These are phyloP conservation scores for Sporopachydermia quercuum DNA, from an alignment of 805 yeast species.

Conservation along the genomic window DNA sequence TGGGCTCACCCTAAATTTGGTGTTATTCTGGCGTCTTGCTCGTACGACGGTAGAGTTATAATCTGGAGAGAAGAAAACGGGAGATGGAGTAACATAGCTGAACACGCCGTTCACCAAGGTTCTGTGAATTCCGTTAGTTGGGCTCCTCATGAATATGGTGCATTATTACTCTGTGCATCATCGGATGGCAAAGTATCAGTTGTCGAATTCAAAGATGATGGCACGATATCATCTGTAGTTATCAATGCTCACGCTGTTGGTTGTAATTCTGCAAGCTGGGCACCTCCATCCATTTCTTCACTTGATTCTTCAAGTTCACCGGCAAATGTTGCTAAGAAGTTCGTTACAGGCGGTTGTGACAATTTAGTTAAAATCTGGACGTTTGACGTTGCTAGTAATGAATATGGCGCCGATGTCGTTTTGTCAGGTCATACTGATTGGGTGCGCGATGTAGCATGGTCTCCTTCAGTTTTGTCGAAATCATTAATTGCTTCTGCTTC, in stretches of 20 bases:
- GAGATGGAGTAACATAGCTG: slow-evolving; percentile 76
- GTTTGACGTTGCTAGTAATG: slow-evolving; percentile 36
- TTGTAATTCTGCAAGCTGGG: slow-evolving; percentile 92
- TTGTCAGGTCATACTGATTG: slow-evolving; percentile 91
- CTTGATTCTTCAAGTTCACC: neutral
- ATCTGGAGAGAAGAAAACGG: slow-evolving; percentile 92
- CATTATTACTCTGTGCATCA: slow-evolving; percentile 77
- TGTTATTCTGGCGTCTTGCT: slow-evolving; percentile 82
- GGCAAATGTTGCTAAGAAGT: slow-evolving; percentile 14
- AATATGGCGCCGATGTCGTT: slow-evolving; percentile 57
- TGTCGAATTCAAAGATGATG: slow-evolving; percentile 83
- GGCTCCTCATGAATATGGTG: slow-evolving; percentile 98
- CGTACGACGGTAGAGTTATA: slow-evolving; percentile 87
- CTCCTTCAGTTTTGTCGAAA: slow-evolving; percentile 75
- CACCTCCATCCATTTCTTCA: slow-evolving; percentile 33
- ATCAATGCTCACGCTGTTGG: slow-evolving; percentile 86
- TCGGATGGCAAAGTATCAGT: slow-evolving; percentile 88
- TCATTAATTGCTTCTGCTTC: slow-evolving; percentile 93
- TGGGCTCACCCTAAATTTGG: slow-evolving; percentile 99
- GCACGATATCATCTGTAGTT: slow-evolving; percentile 35
- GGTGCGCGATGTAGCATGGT: slow-evolving; percentile 99
- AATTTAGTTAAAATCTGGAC: slow-evolving; percentile 88
- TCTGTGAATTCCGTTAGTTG: slow-evolving; percentile 88
- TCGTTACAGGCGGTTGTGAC: slow-evolving; percentile 93
- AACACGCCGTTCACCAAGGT: slow-evolving; percentile 80